Conservation (phyloP, 768 basidiomycete species). For the Lentinula raphanica region DNA sequence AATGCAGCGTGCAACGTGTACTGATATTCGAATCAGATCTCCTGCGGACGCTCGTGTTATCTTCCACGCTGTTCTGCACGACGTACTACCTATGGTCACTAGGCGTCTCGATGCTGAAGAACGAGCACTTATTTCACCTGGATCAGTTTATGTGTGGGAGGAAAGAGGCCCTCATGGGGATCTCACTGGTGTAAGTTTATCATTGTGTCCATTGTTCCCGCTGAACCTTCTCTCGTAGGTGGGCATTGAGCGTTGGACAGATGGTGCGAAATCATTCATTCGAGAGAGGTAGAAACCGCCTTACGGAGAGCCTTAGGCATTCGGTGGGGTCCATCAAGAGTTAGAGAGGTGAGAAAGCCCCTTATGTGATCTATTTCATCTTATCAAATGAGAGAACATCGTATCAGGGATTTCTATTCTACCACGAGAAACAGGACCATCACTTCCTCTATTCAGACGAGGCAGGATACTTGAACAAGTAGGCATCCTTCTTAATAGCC, state of each 20-base stretch:
- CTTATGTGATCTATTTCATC: not conserved
- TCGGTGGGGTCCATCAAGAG: constrained; percentile 78
- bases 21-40: constrained; percentile 45
- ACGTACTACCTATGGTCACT: constrained; percentile 73
- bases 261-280: constrained; percentile 37
- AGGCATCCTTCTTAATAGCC: constrained; percentile 22
- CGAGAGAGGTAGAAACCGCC: not conserved
- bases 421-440: constrained; percentile 65
- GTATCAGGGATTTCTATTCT: constrained; percentile 71
- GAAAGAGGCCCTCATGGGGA: constrained; percentile 37
- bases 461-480: constrained; percentile 42
- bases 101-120: constrained; percentile 75
- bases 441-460: constrained; percentile 30
- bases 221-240: constrained; percentile 36
- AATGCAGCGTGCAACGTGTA: constrained; percentile 51
- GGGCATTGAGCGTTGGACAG: constrained; percentile 80
- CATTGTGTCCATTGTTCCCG: not conserved
- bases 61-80: constrained; percentile 67
- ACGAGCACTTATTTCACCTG: constrained; percentile 63
- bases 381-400: constrained; percentile 1
- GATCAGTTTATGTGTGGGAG: constrained; percentile 82
- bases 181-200: constrained; percentile 27
- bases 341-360: constrained; percentile 53
- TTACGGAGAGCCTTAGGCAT: constrained; percentile 33
- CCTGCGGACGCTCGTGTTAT: constrained; percentile 53